Conservation (phyloP, 2,329 filamentous ascomycete species). For the Sporothrix humicola region DNA sequence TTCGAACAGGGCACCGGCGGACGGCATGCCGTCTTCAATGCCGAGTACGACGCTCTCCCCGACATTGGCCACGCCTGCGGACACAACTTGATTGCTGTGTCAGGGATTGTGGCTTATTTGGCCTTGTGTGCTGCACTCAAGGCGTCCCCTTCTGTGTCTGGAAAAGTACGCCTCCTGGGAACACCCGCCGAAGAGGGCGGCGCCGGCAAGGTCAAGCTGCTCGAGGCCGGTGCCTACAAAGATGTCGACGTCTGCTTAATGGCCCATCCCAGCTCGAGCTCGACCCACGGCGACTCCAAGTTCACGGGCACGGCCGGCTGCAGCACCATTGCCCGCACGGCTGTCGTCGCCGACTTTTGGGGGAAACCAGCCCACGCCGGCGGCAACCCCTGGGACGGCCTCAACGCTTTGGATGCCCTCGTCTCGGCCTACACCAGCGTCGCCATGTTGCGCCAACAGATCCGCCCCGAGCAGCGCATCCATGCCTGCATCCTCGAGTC, state of each 20-base stretch:
- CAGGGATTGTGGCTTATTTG: neutral
- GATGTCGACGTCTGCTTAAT: neutral
- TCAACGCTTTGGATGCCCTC: neutral
- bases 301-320: neutral
- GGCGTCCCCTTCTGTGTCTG: neutral
- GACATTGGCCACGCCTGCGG: conserved; percentile 51
- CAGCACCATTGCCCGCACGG: neutral
- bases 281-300: neutral
- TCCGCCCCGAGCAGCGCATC: neutral
- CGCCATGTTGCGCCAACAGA: neutral
- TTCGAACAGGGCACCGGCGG: conserved; percentile 33
- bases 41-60: conserved; percentile 43
- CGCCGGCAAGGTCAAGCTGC: neutral
- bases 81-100: conserved; percentile 50
- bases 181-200: neutral
- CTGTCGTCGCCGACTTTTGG: neutral
- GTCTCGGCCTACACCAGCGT: neutral
- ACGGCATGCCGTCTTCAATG: conserved; percentile 37
- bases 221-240: neutral
- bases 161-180: neutral
- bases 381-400: neutral
- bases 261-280: neutral
- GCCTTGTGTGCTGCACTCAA: neutral
- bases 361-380: neutral
- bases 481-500: neutral